phyloP scores from a whole-genome alignment of 208 protist genomes.

The Trypanosoma melophagium region DNA sequence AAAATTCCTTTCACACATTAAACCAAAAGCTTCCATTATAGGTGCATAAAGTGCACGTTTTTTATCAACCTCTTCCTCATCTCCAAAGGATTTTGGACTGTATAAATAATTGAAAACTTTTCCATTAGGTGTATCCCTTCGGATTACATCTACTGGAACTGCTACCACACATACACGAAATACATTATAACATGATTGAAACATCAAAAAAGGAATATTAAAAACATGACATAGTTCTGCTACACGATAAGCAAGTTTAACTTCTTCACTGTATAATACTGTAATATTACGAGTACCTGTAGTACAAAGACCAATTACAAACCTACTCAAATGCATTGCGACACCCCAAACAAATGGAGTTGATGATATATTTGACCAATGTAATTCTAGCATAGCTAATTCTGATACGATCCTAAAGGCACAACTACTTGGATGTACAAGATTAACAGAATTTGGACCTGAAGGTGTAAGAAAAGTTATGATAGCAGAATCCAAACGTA shows the following conservation, averaged over 20 bases:
- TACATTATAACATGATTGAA: constrained; percentile 31
- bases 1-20: constrained; percentile 30
- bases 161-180: constrained; percentile 22
- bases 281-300: constrained; percentile 3
- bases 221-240: constrained; percentile 31
- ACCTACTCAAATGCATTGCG: constrained; percentile 27
- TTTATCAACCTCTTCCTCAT: constrained; percentile 5
- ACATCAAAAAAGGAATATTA: constrained; percentile 29
- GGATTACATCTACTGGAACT: constrained; percentile 32
- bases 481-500: constrained; percentile 39
- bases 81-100: constrained; percentile 7
- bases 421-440: constrained; percentile 24
- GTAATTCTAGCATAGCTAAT: constrained; percentile 14
- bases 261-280: constrained; percentile 27
- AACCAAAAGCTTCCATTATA: constrained; percentile 14
- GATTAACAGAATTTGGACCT: constrained; percentile 28
- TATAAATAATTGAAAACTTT: constrained; percentile 20
- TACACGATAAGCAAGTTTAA: constrained; percentile 33
- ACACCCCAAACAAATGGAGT: constrained; percentile 38
- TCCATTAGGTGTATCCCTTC: constrained; percentile 5
- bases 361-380: neutral
- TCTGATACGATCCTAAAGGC: constrained; percentile 25
- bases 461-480: constrained; percentile 41
- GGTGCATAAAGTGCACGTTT: constrained; percentile 15
- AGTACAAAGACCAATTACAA: constrained; percentile 22